phyloP scores from a whole-genome alignment of 805 yeast species.

The Naumovozyma dairenensis region DNA sequence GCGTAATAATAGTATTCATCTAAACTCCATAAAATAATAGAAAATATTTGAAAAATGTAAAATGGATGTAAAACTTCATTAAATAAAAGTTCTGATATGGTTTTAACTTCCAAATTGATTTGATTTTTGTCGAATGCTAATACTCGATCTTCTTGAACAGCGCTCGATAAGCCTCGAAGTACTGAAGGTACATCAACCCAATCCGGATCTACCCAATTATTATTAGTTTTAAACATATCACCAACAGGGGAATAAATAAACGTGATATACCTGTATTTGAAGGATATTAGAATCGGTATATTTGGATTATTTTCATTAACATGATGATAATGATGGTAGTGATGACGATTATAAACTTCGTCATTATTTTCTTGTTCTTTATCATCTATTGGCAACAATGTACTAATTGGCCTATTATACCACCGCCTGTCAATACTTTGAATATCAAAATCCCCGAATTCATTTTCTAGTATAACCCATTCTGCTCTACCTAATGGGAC shows the following conservation, averaged over 20 bases:
- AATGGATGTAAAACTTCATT: slow-evolving; percentile 94
- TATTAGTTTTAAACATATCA: slow-evolving; percentile 74
- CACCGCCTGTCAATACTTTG: slow-evolving; percentile 46
- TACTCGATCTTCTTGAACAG: slow-evolving; percentile 55
- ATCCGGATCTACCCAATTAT: slow-evolving; percentile 73
- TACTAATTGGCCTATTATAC: slow-evolving; percentile 64
- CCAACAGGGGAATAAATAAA: slow-evolving; percentile 79
- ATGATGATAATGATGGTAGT: slow-evolving; percentile 13
- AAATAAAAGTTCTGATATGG: slow-evolving; percentile 51
- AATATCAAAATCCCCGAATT: slow-evolving; percentile 73
- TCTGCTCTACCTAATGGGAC: slow-evolving; percentile 74
- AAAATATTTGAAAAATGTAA: slow-evolving; percentile 87
- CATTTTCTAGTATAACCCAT: slow-evolving; percentile 91
- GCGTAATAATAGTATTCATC: slow-evolving; percentile 95
- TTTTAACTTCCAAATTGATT: slow-evolving; percentile 66
- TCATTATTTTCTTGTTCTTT: slow-evolving; percentile 15
- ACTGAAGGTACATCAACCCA: slow-evolving; percentile 58
- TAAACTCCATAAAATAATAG: slow-evolving; percentile 81
- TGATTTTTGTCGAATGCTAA: slow-evolving; percentile 70
- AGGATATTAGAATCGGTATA: slow-evolving; percentile 58
- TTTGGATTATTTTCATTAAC: slow-evolving; percentile 28
- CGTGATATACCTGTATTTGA: slow-evolving; percentile 75
- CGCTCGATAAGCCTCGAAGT: slow-evolving; percentile 59
- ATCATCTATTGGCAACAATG: slow-evolving; percentile 37
- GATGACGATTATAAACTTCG: slow-evolving; percentile 8